Conservation (phyloP, 192 early-diverging fungal genomes). For the Allomyces macrogynus region DNA sequence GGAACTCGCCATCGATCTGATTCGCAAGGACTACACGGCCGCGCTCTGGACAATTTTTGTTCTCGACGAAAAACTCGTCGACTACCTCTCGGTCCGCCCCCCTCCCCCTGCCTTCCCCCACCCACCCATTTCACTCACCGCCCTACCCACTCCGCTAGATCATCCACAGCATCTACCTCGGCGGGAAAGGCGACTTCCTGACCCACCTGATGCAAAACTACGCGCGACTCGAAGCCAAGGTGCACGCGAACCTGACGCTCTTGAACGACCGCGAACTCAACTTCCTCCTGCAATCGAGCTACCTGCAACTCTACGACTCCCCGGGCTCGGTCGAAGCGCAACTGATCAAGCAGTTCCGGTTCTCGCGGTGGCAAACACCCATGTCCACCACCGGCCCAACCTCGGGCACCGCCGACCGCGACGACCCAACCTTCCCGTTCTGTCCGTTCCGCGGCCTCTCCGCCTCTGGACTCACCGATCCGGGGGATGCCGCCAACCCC, state of each 20-base stretch:
- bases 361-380: neutral
- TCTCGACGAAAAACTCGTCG: neutral
- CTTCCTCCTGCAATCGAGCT: constrained; percentile 8
- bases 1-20: neutral
- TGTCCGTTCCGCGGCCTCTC: neutral
- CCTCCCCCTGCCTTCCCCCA: neutral
- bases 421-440: too few species aligned
- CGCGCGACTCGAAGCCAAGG: neutral
- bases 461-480: neutral
- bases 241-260: neutral
- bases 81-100: neutral
- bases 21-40: neutral
- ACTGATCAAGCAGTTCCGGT: too few species aligned
- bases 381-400: neutral
- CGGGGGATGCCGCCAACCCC: neutral
- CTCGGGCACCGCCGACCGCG: neutral
- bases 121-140: neutral
- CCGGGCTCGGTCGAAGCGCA: too few species aligned
- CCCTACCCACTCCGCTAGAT: neutral
- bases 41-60: neutral
- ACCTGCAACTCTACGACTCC: too few species aligned
- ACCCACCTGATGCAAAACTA: neutral
- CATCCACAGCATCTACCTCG: neutral
- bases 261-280: constrained; percentile 18
- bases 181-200: neutral